phyloP scores from a whole-genome alignment of 23 red algal species.

The Gracilaria vermiculophylla region DNA sequence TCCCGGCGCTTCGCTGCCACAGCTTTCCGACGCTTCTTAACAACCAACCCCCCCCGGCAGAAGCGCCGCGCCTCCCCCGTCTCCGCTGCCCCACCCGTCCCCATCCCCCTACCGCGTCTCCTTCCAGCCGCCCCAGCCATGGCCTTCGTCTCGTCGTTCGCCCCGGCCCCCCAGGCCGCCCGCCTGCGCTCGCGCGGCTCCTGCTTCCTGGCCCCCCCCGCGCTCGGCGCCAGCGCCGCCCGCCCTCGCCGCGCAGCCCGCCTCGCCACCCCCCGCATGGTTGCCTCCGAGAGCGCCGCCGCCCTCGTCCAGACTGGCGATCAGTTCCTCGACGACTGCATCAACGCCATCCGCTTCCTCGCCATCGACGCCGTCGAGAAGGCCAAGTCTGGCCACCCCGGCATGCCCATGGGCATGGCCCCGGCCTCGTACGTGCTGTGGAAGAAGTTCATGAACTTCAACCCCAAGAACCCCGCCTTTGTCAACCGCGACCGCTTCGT shows the following conservation, averaged over 20 bases:
- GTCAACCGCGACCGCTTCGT: conserved; percentile 96
- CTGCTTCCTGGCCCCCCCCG: neutral
- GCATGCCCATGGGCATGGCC: conserved; percentile 99
- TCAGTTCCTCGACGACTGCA: conserved; percentile 76
- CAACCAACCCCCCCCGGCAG: too few relatives aligned
- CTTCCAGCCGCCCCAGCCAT: neutral
- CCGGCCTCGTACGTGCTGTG: conserved; percentile 86
- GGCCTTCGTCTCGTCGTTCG: conserved; percentile 10
- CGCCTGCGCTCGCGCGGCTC: neutral
- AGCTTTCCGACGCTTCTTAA: too few relatives aligned
- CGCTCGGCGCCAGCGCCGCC: neutral
- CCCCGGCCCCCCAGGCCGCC: too few relatives aligned
- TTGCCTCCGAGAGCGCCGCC: conserved; percentile 28
- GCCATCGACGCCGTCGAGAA: conserved; percentile 96
- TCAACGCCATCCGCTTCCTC: conserved; percentile 95
- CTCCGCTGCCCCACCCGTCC: neutral
- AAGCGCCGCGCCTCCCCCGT: neutral
- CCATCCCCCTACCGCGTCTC: neutral
- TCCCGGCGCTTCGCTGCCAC: too few relatives aligned
- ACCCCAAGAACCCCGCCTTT: conserved; percentile 91
- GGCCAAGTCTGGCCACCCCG: conserved; percentile 95
- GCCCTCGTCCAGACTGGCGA: conserved; percentile 87
- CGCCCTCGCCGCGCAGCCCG: neutral
- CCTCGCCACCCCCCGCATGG: conserved; percentile 5
- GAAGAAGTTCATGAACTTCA: conserved; percentile 95